Evolutionary conservation across 2,329 filamentous ascomycete species (phyloP), one percentile per base, ranked within the genome.

Genomic region (Nannizziopsis barbatae): DNA sequence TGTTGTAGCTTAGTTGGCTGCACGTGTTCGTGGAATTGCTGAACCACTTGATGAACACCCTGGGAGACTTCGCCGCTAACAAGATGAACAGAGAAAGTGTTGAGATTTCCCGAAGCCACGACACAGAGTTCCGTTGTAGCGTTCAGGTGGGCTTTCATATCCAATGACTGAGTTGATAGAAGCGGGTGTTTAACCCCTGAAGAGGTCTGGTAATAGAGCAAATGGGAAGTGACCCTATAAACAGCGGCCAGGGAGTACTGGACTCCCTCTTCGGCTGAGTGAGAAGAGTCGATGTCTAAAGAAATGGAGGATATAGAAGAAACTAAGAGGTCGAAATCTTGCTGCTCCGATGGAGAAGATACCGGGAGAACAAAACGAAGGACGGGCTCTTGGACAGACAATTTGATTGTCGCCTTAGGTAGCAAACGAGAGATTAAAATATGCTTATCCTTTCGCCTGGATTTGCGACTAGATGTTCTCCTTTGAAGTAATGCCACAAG

Each of bases 361-460:
- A 90, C 82, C 4, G 89, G 89, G 3, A 98, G 72, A 6, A 89
- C 81, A 54, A 98, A 89, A 57, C 93, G 81, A 53, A 96, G 65
- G 12, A 98, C 93, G 1, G 92, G 92, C 62, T 98, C 92, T 60
- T 98, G 92, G 67, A 98, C 84, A 0, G 92, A 95, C 36, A 96
- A 81, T 61, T 96, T 98, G 65, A 96, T 84, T 59, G 78, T 94
- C 0, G 90, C 85, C 68, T 96, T 96, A 1, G 92, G 92, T 7
- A 98, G 72, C 2, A 96, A 75, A n/a, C 86, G 80, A 11, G 90
- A 95, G 27, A 98, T 83, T 31, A 98, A 71, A 47, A 80, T 75
- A 56, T 88, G 68, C 15, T 65, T 67, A 36, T 62, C 62, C 47
- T 72, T 74, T 55, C 72, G 73, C 50, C 73, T 63, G 3, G 57